Percentiles rank a stretch among this genome's conserved stretches.
phyloP scores from a whole-genome alignment of 108 stramenopile species.

The Hondaea fermentalgiana region DNA sequence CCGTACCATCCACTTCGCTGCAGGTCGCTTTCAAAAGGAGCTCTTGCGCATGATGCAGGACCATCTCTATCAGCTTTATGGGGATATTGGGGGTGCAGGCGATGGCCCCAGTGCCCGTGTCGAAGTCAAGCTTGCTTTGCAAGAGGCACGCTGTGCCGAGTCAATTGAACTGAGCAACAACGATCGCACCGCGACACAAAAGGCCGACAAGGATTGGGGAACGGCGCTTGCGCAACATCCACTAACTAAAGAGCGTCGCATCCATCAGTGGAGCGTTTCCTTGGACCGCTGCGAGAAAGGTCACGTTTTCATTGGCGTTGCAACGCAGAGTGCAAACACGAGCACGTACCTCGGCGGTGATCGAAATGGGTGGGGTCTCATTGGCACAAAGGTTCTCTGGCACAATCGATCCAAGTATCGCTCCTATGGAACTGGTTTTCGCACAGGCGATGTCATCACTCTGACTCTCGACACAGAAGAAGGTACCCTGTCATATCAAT shows the following conservation, averaged over 20 bases:
- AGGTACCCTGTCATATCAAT: conserved; percentile 27
- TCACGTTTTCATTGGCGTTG: conserved; percentile 48
- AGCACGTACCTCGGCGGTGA: conserved; percentile 46
- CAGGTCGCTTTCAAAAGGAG: not conserved
- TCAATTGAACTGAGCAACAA: not conserved
- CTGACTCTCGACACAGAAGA: conserved; percentile 35
- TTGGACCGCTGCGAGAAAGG: conserved; percentile 30
- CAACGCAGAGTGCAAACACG: conserved; percentile 29
- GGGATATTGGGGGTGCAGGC: not conserved
- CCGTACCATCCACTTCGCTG: not conserved
- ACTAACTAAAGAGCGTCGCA: not conserved
- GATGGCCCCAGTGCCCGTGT: not conserved
- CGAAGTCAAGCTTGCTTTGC: not conserved
- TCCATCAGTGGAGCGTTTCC: not conserved
- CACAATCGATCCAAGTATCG: conserved; percentile 31
- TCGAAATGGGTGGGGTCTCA: conserved; percentile 39
- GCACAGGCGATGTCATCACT: conserved; percentile 29
- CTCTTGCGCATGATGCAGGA: not conserved
- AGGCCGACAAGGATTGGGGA: conserved; percentile 1
- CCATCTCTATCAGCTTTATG: not conserved
- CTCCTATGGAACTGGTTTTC: conserved; percentile 32
- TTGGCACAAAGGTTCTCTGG: conserved; percentile 34
- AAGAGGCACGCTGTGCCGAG: conserved; percentile 7
- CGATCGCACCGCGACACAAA: not conserved
- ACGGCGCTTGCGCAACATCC: not conserved